Conservation (phyloP, 805 yeast genomes). For the Kodamaea hsintzibuensis region DNA sequence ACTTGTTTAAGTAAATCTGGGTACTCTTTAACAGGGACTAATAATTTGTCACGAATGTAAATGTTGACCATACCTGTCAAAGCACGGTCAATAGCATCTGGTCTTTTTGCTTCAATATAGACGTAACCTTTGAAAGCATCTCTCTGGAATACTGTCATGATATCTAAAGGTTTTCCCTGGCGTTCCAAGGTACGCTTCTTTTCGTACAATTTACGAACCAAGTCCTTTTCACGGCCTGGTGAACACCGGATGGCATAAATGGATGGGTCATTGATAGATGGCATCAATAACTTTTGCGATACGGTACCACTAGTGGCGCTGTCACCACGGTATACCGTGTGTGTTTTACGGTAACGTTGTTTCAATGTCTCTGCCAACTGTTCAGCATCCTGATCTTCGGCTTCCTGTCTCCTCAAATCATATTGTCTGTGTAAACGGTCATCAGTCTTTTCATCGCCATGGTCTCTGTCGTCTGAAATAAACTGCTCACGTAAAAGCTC, state of each 20-base stretch:
- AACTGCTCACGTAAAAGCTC: slow-evolving; percentile 81
- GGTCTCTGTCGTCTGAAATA: slow-evolving; percentile 68
- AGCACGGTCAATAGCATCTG: slow-evolving; percentile 88
- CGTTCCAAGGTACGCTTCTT: slow-evolving; percentile 78
- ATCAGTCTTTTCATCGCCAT: slow-evolving; percentile 20
- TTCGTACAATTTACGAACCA: slow-evolving; percentile 80
- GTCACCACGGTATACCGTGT: slow-evolving; percentile 82
- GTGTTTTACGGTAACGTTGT: slow-evolving; percentile 87
- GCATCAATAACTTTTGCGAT: slow-evolving; percentile 89
- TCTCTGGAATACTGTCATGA: slow-evolving; percentile 88
- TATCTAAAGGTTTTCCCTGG: slow-evolving; percentile 76
- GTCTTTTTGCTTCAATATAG: slow-evolving; percentile 90
- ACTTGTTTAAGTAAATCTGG: slow-evolving; percentile 90
- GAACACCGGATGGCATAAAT: slow-evolving; percentile 95
- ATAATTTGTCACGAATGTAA: slow-evolving; percentile 66
- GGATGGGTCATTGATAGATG: slow-evolving; percentile 94
- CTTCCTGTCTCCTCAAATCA: slow-evolving; percentile 82
- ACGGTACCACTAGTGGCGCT: slow-evolving; percentile 63
- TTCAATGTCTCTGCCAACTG: slow-evolving; percentile 87
- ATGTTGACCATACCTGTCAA: slow-evolving; percentile 88
- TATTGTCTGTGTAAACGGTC: slow-evolving; percentile 89
- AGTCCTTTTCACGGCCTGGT: slow-evolving; percentile 89
- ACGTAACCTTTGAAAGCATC: slow-evolving; percentile 90
- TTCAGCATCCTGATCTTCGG: slow-evolving; percentile 94
- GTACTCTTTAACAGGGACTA: slow-evolving; percentile 94